Percentiles rank a stretch among this genome's conserved stretches.
These are phyloP conservation scores for Hortaea sp. DNA, from an alignment of 2,329 filamentous ascomycete genomes.

Conservation along the genomic window DNA sequence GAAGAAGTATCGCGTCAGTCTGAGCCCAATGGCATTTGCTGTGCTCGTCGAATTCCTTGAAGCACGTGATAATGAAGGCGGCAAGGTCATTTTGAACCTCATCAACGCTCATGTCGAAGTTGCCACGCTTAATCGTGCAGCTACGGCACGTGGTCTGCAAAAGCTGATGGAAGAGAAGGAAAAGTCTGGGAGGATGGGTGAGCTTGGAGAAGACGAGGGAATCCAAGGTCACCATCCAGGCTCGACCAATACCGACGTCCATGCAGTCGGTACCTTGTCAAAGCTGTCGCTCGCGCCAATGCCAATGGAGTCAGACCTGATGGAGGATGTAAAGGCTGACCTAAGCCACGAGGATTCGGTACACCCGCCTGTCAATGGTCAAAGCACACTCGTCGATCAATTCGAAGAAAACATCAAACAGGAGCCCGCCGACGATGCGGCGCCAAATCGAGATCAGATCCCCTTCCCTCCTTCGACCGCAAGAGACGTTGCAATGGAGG, in stretches of 20 bases:
- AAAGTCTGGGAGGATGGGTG: slow-evolving; percentile 44
- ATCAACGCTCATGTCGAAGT: slow-evolving; percentile 53
- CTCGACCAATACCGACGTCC: slow-evolving; percentile 49
- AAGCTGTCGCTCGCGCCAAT: slow-evolving; percentile 69
- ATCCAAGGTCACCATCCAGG: slow-evolving; percentile 59
- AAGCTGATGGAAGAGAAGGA: slow-evolving; percentile 45
- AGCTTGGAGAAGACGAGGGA: slow-evolving; percentile 55
- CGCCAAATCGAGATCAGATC: slow-evolving; percentile 67
- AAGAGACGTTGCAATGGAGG: slow-evolving; percentile 85
- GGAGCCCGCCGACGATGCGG: slow-evolving; percentile 78
- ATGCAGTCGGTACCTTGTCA: slow-evolving; percentile 48
- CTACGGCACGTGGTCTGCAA: slow-evolving; percentile 50
- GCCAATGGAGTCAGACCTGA: slow-evolving; percentile 71
- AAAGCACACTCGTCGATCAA: slow-evolving; percentile 68
- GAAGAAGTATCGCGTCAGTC: slow-evolving; percentile 79
- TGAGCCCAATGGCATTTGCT: slow-evolving; percentile 77
- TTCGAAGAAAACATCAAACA: slow-evolving; percentile 82
- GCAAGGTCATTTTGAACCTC: slow-evolving; percentile 65
- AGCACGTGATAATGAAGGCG: slow-evolving; percentile 71
- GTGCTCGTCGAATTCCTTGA: slow-evolving; percentile 83
- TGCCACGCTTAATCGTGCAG: slow-evolving; percentile 47
- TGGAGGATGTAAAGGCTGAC: slow-evolving; percentile 77
- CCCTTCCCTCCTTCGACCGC: slow-evolving; percentile 82
- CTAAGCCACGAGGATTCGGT: slow-evolving; percentile 75
- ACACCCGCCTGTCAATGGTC: slow-evolving; percentile 60